These are phyloP conservation scores for Fistulinella staudtii DNA, from an alignment of 1,284 basidiomycete genomes.

Conservation along the genomic window DNA sequence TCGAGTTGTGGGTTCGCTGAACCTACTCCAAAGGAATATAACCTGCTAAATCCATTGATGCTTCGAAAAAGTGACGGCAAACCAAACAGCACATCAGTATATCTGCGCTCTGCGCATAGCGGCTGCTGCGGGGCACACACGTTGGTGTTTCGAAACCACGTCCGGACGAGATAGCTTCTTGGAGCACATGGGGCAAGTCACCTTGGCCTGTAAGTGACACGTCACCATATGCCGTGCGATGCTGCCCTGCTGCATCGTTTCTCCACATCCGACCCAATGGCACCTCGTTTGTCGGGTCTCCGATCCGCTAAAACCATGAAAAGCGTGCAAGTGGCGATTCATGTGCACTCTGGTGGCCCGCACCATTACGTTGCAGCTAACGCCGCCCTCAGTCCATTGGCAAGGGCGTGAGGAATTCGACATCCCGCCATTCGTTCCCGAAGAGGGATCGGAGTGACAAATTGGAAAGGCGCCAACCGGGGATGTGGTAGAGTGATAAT, in stretches of 20 bases:
- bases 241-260: conserved; percentile 29
- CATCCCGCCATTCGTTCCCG: conserved; percentile 1
- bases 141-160: conserved; percentile 28
- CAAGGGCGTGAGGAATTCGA: conserved; percentile 17
- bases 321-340: conserved; percentile 27
- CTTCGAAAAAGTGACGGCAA: background rate
- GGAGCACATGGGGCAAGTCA: conserved; percentile 28
- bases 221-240: conserved; percentile 30
- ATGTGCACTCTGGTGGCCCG: conserved; percentile 23
- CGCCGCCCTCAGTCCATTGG: conserved; percentile 16
- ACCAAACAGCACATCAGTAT: background rate
- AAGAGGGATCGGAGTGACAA: background rate
- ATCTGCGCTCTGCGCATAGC: conserved; percentile 10
- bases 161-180: conserved; percentile 29
- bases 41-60: background rate
- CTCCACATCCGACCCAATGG: conserved; percentile 19
- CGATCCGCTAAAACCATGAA: conserved; percentile 22
- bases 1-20: too few relatives aligned
- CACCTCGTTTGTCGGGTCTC: conserved; percentile 22
- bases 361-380: conserved; percentile 16
- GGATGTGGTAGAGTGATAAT: background rate
- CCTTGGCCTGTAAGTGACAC: conserved; percentile 28
- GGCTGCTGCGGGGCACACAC: conserved; percentile 24
- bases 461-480: background rate
- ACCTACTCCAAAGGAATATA: too few relatives aligned